phyloP scores from a whole-genome alignment of 2,329 filamentous ascomycete species.

The Nemania abortiva region DNA sequence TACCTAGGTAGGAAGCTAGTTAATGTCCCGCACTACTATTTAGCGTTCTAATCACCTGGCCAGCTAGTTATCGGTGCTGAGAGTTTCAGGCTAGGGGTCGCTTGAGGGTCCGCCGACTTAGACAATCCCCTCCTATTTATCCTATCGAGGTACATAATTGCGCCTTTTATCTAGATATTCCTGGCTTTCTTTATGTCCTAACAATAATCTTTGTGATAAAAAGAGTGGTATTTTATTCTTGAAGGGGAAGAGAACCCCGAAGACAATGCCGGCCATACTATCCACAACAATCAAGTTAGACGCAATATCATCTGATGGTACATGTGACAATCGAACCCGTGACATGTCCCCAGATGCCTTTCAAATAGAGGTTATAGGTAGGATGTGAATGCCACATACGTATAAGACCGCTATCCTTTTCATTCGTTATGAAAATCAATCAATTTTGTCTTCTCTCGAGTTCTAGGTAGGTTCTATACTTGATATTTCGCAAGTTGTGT shows the following conservation, averaged over 20 bases:
- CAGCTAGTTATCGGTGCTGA: neutral
- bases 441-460: neutral
- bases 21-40: constrained; percentile 11
- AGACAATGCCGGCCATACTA: neutral
- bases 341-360: neutral
- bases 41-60: constrained; percentile 23
- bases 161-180: neutral
- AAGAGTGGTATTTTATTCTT: neutral
- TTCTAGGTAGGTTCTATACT: constrained; percentile 18
- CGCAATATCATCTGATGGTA: neutral
- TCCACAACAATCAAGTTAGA: neutral
- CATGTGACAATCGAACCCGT: neutral
- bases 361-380: neutral
- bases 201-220: neutral
- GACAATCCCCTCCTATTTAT: neutral
- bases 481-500: neutral
- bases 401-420: neutral
- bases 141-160: neutral
- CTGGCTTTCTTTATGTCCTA: neutral
- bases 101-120: neutral
- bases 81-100: neutral
- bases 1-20: neutral
- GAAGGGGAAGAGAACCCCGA: neutral
- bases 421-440: neutral
- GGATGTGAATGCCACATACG: neutral